These are phyloP conservation scores for Aspergillus sp. DNA, from an alignment of 2,329 filamentous ascomycete species.

Conservation along the genomic window DNA sequence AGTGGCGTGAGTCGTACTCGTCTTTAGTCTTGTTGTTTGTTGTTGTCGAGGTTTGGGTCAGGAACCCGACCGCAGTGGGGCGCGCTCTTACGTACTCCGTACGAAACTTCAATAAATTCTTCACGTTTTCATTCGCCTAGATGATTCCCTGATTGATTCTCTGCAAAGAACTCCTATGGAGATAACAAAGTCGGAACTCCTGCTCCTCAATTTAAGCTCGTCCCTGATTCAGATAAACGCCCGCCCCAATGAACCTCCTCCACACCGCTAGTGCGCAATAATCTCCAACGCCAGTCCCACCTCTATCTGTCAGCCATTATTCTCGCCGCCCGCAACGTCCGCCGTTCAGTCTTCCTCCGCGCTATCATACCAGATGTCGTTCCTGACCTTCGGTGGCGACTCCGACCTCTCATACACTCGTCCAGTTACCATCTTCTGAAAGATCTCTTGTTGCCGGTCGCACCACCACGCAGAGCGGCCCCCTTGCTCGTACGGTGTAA, in stretches of 20 bases:
- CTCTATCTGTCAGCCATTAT: no score
- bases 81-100: neutral
- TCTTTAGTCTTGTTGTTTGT: neutral
- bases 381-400: neutral
- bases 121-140: neutral
- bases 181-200: neutral
- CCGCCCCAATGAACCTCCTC: neutral
- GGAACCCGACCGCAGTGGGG: conserved; percentile 9
- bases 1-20: neutral
- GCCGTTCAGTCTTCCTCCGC: neutral
- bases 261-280: neutral
- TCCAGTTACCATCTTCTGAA: conserved; percentile 11
- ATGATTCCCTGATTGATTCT: neutral
- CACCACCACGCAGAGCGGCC: conserved; percentile 16
- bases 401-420: neutral
- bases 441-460: conserved; percentile 6
- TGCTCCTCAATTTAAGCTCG: neutral
- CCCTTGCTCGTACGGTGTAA: neutral
- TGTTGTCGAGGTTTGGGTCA: conserved; percentile 5
- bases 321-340: neutral
- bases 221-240: neutral
- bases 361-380: conserved; percentile 13
- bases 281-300: neutral
- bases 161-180: neutral
- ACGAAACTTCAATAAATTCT: neutral